Conservation (phyloP, 768 basidiomycete species). For the Pleurotus eryngii region DNA sequence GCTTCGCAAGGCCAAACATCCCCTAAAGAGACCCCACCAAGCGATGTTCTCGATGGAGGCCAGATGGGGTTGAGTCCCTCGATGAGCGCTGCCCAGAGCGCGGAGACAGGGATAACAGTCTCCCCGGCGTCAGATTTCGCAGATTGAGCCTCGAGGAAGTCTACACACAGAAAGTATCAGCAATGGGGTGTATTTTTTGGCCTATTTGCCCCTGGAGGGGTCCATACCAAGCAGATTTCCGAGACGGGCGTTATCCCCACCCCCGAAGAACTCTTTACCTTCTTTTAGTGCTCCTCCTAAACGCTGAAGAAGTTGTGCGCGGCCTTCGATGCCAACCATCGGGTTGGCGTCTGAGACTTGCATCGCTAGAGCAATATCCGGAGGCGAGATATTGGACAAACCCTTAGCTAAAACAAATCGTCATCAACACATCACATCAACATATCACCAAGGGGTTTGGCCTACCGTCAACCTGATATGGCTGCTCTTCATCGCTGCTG, state of each 20-base stretch:
- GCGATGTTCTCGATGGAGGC: constrained; percentile 69
- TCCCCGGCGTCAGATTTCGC: constrained; percentile 30
- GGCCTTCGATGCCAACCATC: constrained; percentile 88
- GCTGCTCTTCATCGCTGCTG: constrained; percentile 58
- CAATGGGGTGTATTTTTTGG: background rate
- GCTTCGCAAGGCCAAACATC: constrained; percentile 91
- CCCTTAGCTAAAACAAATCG: constrained; percentile 53
- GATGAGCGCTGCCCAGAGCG: constrained; percentile 81
- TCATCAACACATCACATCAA: too few relatives aligned
- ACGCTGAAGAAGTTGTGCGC: constrained; percentile 70
- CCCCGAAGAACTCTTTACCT: constrained; percentile 69
- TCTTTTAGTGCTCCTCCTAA: constrained; percentile 68
- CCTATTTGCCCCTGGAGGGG: background rate
- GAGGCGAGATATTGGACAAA: constrained; percentile 58
- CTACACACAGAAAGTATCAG: constrained; percentile 30
- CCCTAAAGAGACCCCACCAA: constrained; percentile 73
- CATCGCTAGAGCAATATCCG: constrained; percentile 62
- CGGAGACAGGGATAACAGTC: constrained; percentile 61
- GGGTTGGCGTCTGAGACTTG: constrained; percentile 79
- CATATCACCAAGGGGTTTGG: constrained; percentile 19
- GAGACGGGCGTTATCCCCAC: constrained; percentile 55
- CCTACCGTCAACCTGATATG: constrained; percentile 76
- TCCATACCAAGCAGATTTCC: constrained; percentile 75
- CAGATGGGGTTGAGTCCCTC: constrained; percentile 84
- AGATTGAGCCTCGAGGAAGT: constrained; percentile 64